Percentiles rank a stretch among this genome's conserved stretches.
Conservation (phyloP, 2,329 filamentous ascomycete species). For the Dendryphion nanum region DNA sequence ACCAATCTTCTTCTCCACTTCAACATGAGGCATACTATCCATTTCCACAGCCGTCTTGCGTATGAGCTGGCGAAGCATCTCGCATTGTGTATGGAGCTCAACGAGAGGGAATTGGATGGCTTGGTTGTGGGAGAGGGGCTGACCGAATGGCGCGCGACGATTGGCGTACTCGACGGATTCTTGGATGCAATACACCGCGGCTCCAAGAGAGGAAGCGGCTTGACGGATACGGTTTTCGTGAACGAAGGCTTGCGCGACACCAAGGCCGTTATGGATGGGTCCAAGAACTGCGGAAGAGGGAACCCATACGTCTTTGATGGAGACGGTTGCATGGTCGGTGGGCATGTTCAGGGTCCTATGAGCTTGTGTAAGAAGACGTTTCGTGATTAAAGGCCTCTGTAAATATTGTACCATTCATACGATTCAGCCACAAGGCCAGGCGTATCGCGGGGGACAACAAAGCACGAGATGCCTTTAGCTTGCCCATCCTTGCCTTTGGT, state of each 20-base stretch:
- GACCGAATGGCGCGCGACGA: conserved; percentile 55
- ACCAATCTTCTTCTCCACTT: conserved; percentile 58
- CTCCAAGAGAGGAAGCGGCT: conserved; percentile 59
- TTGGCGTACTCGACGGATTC: conserved; percentile 58
- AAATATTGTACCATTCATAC: conserved; percentile 53
- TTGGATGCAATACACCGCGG: conserved; percentile 60
- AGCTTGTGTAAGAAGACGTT: neutral
- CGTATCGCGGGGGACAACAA: conserved; percentile 55
- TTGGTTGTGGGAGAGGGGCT: conserved; percentile 58
- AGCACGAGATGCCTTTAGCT: conserved; percentile 59
- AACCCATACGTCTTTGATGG: conserved; percentile 57
- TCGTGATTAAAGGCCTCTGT: neutral
- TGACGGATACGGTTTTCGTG: conserved; percentile 67
- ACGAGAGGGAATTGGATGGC: conserved; percentile 65
- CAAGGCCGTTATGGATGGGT: conserved; percentile 53
- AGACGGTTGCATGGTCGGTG: conserved; percentile 62
- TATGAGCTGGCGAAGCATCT: conserved; percentile 62
- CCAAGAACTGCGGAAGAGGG: conserved; percentile 55
- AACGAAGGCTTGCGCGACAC: conserved; percentile 64
- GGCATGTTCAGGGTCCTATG: conserved; percentile 63
- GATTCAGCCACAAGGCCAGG: conserved; percentile 55
- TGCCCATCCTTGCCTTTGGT: conserved; percentile 55
- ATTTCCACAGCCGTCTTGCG: conserved; percentile 62
- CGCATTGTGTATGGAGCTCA: conserved; percentile 59
- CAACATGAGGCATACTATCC: conserved; percentile 55